Percentiles rank a stretch among this genome's conserved stretches.
Evolutionary conservation across 106 monocot species (phyloP).

Genomic region (Ottelia alismoides): DNA sequence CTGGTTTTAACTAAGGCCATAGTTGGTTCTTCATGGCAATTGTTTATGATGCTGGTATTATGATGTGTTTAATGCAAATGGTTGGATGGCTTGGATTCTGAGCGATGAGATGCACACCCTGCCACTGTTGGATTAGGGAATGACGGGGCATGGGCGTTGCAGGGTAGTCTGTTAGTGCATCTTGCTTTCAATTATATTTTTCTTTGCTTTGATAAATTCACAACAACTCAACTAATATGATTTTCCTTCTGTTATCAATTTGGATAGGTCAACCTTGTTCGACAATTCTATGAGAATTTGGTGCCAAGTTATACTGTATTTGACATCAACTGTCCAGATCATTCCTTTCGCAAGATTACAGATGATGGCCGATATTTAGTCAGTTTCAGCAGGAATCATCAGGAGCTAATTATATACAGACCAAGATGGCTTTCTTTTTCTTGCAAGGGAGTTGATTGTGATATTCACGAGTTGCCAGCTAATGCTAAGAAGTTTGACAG

Average conservation of each 20-base stretch:
- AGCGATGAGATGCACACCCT: too few relatives aligned
- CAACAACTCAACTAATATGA: too few relatives aligned
- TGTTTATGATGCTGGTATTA: too few relatives aligned
- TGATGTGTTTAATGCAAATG: too few relatives aligned
- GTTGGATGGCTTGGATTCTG: too few relatives aligned
- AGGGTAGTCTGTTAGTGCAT: too few relatives aligned
- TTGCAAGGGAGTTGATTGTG: constrained; percentile 56
- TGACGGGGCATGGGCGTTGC: too few relatives aligned
- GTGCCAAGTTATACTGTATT: constrained; percentile 75
- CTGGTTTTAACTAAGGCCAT: too few relatives aligned
- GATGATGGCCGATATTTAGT: constrained; percentile 89
- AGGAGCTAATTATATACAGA: constrained; percentile 85
- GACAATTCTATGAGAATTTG: constrained; percentile 91
- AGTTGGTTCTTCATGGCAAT: too few relatives aligned
- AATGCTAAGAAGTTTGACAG: constrained; percentile 79
- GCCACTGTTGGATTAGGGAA: too few relatives aligned
- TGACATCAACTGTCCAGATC: constrained; percentile 88
- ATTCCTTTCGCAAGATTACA: constrained; percentile 88
- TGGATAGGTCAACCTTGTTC: constrained; percentile 66
- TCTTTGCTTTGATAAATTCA: too few relatives aligned
- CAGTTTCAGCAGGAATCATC: constrained; percentile 81
- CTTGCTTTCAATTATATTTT: too few relatives aligned
- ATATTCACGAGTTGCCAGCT: constrained; percentile 35
- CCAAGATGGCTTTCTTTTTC: constrained; percentile 82
- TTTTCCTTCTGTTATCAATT: constrained; percentile 2